Evolutionary conservation across 2,329 filamentous ascomycete genomes (phyloP).

Genomic region (Pseudogymnoascus sp.): DNA sequence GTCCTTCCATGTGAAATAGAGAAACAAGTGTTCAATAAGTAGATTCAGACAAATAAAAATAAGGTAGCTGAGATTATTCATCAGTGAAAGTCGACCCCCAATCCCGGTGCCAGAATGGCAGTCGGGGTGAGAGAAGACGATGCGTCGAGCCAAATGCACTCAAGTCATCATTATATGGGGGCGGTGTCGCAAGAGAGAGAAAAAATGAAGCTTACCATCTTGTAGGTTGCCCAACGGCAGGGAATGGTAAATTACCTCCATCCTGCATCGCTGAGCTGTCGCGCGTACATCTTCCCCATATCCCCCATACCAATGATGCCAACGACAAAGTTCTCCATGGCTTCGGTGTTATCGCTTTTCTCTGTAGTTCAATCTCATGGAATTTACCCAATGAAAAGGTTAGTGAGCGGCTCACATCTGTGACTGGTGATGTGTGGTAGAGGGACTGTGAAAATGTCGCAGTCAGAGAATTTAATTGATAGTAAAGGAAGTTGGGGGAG

Average conservation of each 20-base stretch:
- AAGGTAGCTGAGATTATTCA: constrained; percentile 99
- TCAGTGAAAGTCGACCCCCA: constrained; percentile 72
- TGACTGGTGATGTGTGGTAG: not conserved
- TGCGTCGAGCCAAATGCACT: constrained; percentile 99
- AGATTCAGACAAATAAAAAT: constrained; percentile 74
- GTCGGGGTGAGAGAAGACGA: constrained; percentile 54
- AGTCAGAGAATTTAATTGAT: constrained; percentile 4
- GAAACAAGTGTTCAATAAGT: constrained; percentile 16
- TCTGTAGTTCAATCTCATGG: constrained; percentile 6
- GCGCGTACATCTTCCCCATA: constrained; percentile 98
- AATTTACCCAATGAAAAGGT: constrained; percentile 3
- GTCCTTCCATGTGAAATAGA: constrained; percentile 15
- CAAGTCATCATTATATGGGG: constrained; percentile 81
- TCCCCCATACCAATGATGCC: constrained; percentile 98
- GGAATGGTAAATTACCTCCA: constrained; percentile 69
- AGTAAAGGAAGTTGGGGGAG: not conserved
- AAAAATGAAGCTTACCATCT: constrained; percentile 24
- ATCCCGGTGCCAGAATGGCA: constrained; percentile 67
- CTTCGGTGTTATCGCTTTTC: constrained; percentile 8
- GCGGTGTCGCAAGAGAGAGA: constrained; percentile 2
- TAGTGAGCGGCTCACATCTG: constrained; percentile 4
- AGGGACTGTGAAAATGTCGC: not conserved
- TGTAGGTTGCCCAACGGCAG: constrained; percentile 21
- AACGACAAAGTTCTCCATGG: constrained; percentile 54
- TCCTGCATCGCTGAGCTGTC: constrained; percentile 77